Base-by-base conservation (phyloP, 192 early-diverging fungal species). In the Radiomyces spectabilis region DNA sequence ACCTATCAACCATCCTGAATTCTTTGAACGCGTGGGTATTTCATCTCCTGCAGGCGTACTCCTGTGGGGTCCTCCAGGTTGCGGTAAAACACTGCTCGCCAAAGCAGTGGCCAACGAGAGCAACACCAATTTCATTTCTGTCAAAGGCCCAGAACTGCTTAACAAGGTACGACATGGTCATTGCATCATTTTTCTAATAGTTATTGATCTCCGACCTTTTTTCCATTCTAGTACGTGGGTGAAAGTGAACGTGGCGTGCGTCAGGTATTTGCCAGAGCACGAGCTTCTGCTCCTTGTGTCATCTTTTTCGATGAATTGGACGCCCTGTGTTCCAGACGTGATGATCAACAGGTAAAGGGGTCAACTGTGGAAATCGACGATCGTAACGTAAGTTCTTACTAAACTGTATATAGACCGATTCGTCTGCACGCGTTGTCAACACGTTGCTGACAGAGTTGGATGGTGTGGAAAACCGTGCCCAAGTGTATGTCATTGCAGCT, bases 291-390 rank as follows among this genome's bases (percentile, higher is more conserved):
- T 10, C 94, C 97, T 12, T 99, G 97, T 60, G 88, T 99, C 2
- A 86, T 99, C 29, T 99, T 97, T 64, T 97, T 99, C 73, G 97
- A 99, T 58, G 94, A 99, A 68, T 72, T 99, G 18, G 97, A 99
- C 59, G 94, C 94, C 1, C 76, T 99, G 30, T 93, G 89, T 59
- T 82, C 93, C 40, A 78, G 90, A 47, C 92, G 91, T 47, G 88
- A 92, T 58, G 93, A 96, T 35, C 74, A 83, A 39, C 86, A 93
- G 80, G 86, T 90, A 73, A 52, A 44, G 7, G 16, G 25, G 55
- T 58, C 48, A 33, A 10, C 29, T 41, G 44, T 18, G 47, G 15
- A 18, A 22, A 51, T 63, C 2, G 8, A 7, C 3, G 63, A 12
- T 18, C 39, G 19, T 8, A 22, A 57, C 24, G 16, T 1, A 26